Percentiles rank a stretch among this genome's conserved stretches.
Conservation (phyloP, 148 eudicot species). For the Oxyria digyna region DNA sequence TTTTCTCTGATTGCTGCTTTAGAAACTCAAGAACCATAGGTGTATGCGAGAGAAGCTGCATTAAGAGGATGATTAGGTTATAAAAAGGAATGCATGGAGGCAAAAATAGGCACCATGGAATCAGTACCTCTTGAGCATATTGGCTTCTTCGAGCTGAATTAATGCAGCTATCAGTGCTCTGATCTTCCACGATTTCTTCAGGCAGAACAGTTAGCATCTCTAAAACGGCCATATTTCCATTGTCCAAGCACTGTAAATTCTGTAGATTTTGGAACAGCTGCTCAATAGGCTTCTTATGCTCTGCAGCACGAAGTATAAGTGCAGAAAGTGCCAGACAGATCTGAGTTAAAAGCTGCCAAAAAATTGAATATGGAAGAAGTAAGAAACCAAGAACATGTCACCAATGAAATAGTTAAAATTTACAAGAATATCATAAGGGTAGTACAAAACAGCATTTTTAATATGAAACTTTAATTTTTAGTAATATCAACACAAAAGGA, state of each 20-base stretch:
- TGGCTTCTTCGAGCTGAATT: conserved; percentile 56
- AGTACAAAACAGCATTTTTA: background rate
- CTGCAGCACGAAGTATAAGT: conserved; percentile 68
- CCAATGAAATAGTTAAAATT: background rate
- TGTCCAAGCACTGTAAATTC: conserved; percentile 62
- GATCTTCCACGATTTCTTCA: conserved; percentile 82
- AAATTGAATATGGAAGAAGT: conserved; percentile 5
- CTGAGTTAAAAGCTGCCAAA: conserved; percentile 87
- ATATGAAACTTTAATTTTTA: background rate
- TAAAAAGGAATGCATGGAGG: conserved; percentile 9
- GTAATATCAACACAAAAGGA: background rate
- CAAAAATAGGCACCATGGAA: conserved; percentile 4
- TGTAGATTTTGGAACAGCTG: conserved; percentile 81
- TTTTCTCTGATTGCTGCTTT: conserved; percentile 58
- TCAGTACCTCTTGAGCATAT: conserved; percentile 66
- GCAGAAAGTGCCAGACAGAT: conserved; percentile 88
- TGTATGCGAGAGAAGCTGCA: conserved; percentile 85
- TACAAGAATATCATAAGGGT: background rate
- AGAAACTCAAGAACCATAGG: conserved; percentile 77
- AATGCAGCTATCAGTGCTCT: conserved; percentile 37
- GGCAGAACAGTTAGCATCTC: conserved; percentile 94
- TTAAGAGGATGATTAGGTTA: conserved; percentile 15
- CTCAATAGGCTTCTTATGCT: conserved; percentile 75
- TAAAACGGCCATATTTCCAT: conserved; percentile 69
- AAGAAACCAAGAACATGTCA: conserved; percentile 6